Conservation (phyloP, 2,329 filamentous ascomycete species). For the Monosporascus sp. region DNA sequence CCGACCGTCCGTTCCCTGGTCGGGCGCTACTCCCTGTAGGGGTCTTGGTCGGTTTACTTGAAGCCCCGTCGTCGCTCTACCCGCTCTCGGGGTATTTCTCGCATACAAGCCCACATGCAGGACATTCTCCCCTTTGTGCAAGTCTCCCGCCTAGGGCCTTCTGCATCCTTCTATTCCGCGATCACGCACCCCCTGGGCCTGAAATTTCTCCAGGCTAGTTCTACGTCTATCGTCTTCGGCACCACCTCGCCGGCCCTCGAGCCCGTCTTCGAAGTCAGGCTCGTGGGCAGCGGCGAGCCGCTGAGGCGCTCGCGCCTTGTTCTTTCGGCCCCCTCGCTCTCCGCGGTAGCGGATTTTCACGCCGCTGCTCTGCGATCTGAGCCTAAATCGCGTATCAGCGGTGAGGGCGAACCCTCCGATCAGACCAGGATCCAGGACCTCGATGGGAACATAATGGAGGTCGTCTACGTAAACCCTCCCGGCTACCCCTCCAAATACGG, state of each 20-base stretch:
- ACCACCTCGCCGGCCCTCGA: constrained; percentile 23
- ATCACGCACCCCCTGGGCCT: constrained; percentile 75
- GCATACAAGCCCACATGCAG: constrained; percentile 15
- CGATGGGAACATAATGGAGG: constrained; percentile 81
- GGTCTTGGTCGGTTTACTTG: too few species aligned
- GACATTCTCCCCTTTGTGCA: constrained; percentile 47
- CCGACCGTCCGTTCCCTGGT: background rate
- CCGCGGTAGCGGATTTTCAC: constrained; percentile 68
- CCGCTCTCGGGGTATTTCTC: too few species aligned
- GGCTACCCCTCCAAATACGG: constrained; percentile 31
- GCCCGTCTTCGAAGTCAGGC: constrained; percentile 41
- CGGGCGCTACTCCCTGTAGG: background rate
- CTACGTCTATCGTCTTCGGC: constrained; percentile 40
- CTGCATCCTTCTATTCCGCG: constrained; percentile 78
- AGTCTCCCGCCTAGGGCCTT: constrained; percentile 73
- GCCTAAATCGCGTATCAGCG: constrained; percentile 14
- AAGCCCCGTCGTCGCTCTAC: too few species aligned
- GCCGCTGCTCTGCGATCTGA: constrained; percentile 53
- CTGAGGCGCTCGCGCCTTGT: constrained; percentile 49
- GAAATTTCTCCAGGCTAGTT: constrained; percentile 52
- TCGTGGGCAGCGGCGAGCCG: constrained; percentile 30
- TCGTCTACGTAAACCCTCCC: constrained; percentile 52
- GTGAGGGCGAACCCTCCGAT: background rate
- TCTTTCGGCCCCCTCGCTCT: constrained; percentile 62
- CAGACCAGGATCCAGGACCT: constrained; percentile 64